phyloP scores from a whole-genome alignment of 1,284 basidiomycete genomes.

The Exsudoporus floridanus region DNA sequence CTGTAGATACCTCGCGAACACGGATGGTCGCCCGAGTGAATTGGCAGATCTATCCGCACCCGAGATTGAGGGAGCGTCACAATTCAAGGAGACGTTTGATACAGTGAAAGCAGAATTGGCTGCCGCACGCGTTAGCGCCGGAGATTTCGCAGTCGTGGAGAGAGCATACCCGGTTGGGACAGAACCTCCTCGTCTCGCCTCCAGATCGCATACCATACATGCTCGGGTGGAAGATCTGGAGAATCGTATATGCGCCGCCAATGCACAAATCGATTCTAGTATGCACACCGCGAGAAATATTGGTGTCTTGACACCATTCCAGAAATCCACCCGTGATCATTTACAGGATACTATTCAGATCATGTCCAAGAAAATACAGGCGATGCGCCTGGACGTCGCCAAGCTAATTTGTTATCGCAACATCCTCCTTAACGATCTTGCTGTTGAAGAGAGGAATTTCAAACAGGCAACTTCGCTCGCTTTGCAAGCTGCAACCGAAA shows the following conservation, averaged over 20 bases:
- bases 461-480: constrained; percentile 67
- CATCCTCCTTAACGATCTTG: constrained; percentile 72
- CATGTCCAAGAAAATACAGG: constrained; percentile 66
- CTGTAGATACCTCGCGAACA: constrained; percentile 26
- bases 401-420: constrained; percentile 74
- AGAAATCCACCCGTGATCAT: constrained; percentile 76
- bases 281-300: constrained; percentile 79
- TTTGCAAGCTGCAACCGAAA: constrained; percentile 67
- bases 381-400: constrained; percentile 71
- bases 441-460: constrained; percentile 70
- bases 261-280: constrained; percentile 66
- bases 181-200: constrained; percentile 14
- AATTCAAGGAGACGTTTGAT: constrained; percentile 81
- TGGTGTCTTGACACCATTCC: constrained; percentile 86
- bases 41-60: constrained; percentile 45
- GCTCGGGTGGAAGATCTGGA: constrained; percentile 68
- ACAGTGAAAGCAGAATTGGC: constrained; percentile 83
- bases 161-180: background rate
- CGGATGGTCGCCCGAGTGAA: constrained; percentile 37
- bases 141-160: constrained; percentile 12
- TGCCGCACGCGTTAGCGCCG: constrained; percentile 38
- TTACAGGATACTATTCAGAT: constrained; percentile 62
- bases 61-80: constrained; percentile 54
- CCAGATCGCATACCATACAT: constrained; percentile 57
- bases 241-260: constrained; percentile 52